Evolutionary conservation across 2,329 filamentous ascomycete species (phyloP), one percentile per base, ranked within the genome.

Genomic region (Pseudonectria buxi): DNA sequence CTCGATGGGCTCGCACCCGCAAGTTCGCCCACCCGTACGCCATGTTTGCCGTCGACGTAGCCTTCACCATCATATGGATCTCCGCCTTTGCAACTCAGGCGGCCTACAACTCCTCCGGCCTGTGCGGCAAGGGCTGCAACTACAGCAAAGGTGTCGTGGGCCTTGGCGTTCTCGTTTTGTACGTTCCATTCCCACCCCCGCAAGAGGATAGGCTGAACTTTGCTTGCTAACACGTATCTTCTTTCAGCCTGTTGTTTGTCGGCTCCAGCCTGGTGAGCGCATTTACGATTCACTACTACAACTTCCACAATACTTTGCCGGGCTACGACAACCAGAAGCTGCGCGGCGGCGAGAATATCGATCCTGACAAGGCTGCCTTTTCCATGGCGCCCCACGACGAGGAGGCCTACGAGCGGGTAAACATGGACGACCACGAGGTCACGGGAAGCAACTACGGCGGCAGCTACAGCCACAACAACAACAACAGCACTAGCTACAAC

Each of bases 351-450:
- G 59, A 57, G 45, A 73, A 75, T 61, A 81, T 81, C 47, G 78
- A 82, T 54, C 78, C 78, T 1, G 78, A 83, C 58, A 81, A 81
- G 64, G 77, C 78, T 18, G 78, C 78, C 40, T 83, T 83, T 61
- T 80, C 76, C 37, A 79, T 78, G 58, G 75, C 74, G 11, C 75
- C 76, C n/a, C 73, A 78, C 51, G 76, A 78, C 48, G 78, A 82
- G 45, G 78, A 81, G 51, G 71, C 74, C 28, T 82, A 82, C 50
- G 74, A 77, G 33, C 74, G 74, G 11, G 69, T 81, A 42, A 69
- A 78, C 56, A 65, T 68, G 60, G 66, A 74, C 38, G 71, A 77
- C 48, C 67, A 76, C 42, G 65, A 72, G 35, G 45, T 44, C 9
- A 35, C 44, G 3, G 44, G 46, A 16, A 43, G 41, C 32, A 41